A percentile compares a stretch with the other conserved stretches of the same genome.
phyloP scores from a whole-genome alignment of 805 yeast species.

The Metschnikowia colocasiae region DNA sequence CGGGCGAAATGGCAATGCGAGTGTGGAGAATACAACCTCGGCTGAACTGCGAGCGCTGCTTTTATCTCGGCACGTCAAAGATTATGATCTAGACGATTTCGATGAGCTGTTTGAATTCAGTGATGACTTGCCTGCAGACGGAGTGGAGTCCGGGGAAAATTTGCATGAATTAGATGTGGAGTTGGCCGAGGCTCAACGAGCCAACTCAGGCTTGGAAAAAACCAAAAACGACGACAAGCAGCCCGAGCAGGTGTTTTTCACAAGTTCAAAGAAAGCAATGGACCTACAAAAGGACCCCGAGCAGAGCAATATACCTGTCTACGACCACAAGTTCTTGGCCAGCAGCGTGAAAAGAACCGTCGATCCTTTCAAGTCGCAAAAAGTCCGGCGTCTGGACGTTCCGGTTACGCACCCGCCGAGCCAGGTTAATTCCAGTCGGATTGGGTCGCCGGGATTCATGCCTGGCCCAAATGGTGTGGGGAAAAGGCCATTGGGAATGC shows the following conservation, averaged over 20 bases:
- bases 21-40: too few relatives aligned
- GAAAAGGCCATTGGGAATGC: conserved; percentile 33
- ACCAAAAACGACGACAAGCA: neutral
- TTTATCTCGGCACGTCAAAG: conserved; percentile 6
- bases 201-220: neutral
- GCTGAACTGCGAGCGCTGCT: neutral
- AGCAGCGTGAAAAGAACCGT: conserved; percentile 48
- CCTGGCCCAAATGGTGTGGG: conserved; percentile 8
- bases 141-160: conserved; percentile 7
- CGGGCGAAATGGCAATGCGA: too few relatives aligned
- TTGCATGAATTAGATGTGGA: conserved; percentile 2
- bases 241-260: conserved; percentile 17
- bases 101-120: conserved; percentile 41
- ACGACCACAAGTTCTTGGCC: conserved; percentile 48
- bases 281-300: conserved; percentile 17
- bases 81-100: conserved; percentile 27
- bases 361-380: conserved; percentile 67
- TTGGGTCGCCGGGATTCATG: conserved; percentile 1
- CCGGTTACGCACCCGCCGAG: conserved; percentile 21
- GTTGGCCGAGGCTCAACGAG: neutral
- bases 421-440: conserved; percentile 11
- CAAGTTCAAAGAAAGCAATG: conserved; percentile 20
- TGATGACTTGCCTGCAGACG: conserved; percentile 33
- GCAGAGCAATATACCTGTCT: conserved; percentile 50
- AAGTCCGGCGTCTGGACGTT: conserved; percentile 43